Evolutionary conservation across 2,329 filamentous ascomycete species (phyloP).

Genomic region (Sporothrix variecibatus): DNA sequence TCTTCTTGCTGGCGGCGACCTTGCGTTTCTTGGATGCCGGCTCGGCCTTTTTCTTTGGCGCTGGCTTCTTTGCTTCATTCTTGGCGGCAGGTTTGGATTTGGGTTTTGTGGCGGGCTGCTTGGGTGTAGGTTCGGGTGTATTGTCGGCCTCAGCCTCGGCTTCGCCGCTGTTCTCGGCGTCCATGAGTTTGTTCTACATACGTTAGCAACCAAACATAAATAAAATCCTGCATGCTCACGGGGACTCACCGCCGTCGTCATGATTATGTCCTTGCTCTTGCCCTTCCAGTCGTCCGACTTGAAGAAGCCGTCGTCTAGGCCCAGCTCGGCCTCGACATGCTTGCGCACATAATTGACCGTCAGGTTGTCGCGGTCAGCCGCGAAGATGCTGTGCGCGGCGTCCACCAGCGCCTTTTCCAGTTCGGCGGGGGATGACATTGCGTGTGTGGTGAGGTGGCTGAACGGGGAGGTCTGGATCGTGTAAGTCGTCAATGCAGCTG

Average conservation of each 20-base stretch:
- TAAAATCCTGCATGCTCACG: too few relatives aligned
- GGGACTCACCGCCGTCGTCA: conserved; percentile 51
- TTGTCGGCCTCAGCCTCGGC: conserved; percentile 12
- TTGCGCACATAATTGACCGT: conserved; percentile 61
- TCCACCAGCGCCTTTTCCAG: conserved; percentile 50
- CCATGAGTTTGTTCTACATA: conserved; percentile 25
- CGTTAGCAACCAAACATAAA: not conserved
- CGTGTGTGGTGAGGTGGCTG: not conserved
- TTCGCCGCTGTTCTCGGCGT: conserved; percentile 18
- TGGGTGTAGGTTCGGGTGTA: conserved; percentile 11
- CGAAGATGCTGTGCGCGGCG: conserved; percentile 51
- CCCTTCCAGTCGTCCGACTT: conserved; percentile 55
- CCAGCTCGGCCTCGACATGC: conserved; percentile 51
- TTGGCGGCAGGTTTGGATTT: not conserved
- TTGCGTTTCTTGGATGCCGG: conserved; percentile 27
- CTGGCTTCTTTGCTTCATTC: not conserved
- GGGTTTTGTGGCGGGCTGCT: not conserved
- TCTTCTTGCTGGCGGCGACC: not conserved
- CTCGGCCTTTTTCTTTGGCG: conserved; percentile 30
- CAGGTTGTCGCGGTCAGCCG: conserved; percentile 47
- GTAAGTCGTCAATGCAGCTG: not conserved
- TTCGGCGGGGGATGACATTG: not conserved
- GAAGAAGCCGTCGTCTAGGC: conserved; percentile 55
- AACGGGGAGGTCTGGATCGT: not conserved
- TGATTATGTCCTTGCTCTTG: conserved; percentile 60